Base-by-base conservation (phyloP, 768 basidiomycete genomes). In the Suillus lakei region DNA sequence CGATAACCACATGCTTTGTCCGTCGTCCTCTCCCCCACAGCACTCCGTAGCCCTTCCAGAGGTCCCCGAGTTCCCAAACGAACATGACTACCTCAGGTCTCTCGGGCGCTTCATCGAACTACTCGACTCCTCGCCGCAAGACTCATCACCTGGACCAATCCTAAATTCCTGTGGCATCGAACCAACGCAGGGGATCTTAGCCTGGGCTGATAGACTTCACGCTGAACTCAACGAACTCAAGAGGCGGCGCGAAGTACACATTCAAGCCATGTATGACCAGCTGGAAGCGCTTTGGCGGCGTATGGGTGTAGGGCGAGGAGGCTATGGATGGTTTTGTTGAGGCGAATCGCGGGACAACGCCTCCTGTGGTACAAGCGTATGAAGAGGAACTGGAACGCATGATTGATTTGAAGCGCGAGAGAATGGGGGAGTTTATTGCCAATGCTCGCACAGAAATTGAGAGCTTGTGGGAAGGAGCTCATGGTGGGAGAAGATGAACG, bases 261-360 rank as follows among this genome's bases (percentile, higher is more conserved):
- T 99, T 36, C 97, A 99, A 75, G 85, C 89, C 0, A 91, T 98
- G 83, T 99, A 96, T 72, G 95, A 99, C 76, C 89, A 95, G 68
- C 84, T 99, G 1, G 96, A 97, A 74, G 88, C 88, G 0, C 84
- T 99, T 4, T 99, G 97, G 97, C 85, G 84, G 65, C 80, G 96
- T 63, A 83, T 99, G 65, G 96, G 94, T 16, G 88, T 97, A n/a
- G 5, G 76, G 84, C 0, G 92, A 96, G 56, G 78, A 77, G 0
- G 91, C 90, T 53, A 95, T 96, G 87, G 95, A 99, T 70, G 87
- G 84, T n/a, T 99, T 99, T 72, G 91, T 98, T 0, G 95, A 98
- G 65, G 76, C 75, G 26, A 77, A 97, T 74, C 83, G 92, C 34
- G 97, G 97, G 4, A 91, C 89, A 70, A 93, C 92, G 2, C 88